These are phyloP conservation scores for Juncus inflexus DNA, from an alignment of 176 grass and related monocot species.

Conservation along the genomic window DNA sequence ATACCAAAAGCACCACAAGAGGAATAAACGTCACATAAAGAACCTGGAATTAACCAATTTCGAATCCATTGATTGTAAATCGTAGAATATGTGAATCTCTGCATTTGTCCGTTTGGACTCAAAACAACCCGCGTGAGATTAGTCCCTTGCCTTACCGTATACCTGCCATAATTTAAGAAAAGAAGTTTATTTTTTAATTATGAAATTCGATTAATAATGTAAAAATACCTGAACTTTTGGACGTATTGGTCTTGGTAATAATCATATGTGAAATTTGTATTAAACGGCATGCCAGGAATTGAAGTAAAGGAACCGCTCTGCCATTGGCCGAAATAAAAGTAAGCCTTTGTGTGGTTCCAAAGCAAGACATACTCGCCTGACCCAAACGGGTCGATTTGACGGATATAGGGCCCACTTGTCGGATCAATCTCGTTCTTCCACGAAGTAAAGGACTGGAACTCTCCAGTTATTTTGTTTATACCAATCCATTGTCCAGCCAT, in stretches of 20 bases:
- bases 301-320: conserved; percentile 26
- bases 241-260: conserved; percentile 12
- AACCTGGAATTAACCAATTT: conserved; percentile 38
- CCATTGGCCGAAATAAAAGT: conserved; percentile 27
- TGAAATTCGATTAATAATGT: neutral
- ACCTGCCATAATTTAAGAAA: neutral
- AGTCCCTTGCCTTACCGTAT: conserved; percentile 1
- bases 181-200: neutral
- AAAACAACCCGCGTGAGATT: conserved; percentile 33
- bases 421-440: conserved; percentile 45
- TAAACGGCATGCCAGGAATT: conserved; percentile 28
- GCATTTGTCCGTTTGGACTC: conserved; percentile 36
- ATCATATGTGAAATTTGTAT: conserved; percentile 25
- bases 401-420: conserved; percentile 26
- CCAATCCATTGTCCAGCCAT: conserved; percentile 43
- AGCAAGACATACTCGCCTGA: conserved; percentile 31
- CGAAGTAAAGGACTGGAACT: conserved; percentile 34
- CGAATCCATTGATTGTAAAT: conserved; percentile 35
- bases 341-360: conserved; percentile 40
- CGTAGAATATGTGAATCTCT: conserved; percentile 29
- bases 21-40: conserved; percentile 43
- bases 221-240: conserved; percentile 27
- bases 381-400: conserved; percentile 35
- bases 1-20: conserved; percentile 46
- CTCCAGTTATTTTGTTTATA: conserved; percentile 40